Evolutionary conservation across 139 green algal genomes (phyloP).

Genomic region (Axilococcus clingmanii): DNA sequence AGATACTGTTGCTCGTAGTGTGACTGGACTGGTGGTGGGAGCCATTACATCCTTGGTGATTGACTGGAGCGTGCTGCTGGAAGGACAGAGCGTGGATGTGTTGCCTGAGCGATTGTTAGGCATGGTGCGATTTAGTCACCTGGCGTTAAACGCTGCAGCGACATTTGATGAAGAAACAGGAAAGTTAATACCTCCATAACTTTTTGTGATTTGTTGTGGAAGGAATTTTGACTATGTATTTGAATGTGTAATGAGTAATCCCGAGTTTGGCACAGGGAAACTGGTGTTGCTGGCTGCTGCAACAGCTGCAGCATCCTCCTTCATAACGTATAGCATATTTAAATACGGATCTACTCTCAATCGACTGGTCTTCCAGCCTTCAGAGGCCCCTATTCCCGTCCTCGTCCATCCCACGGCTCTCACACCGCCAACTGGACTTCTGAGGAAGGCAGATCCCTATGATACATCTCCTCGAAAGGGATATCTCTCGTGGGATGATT

Average conservation of each 20-base stretch:
- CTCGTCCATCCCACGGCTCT: background rate
- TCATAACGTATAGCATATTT: conserved; percentile 11
- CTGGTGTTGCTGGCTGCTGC: conserved; percentile 7
- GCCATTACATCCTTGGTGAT: conserved; percentile 41
- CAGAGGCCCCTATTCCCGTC: background rate
- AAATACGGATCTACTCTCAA: conserved; percentile 3
- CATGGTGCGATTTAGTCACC: conserved; percentile 28
- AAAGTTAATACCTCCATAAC: background rate
- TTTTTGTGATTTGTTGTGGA: no score
- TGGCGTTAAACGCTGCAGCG: conserved; percentile 24
- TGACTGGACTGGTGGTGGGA: conserved; percentile 27
- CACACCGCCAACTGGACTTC: background rate
- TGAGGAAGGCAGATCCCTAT: conserved; percentile 15
- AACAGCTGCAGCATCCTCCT: conserved; percentile 4
- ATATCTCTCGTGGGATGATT: conserved; percentile 95
- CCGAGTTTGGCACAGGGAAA: background rate
- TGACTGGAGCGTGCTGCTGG: conserved; percentile 35
- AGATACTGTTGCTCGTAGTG: conserved; percentile 30
- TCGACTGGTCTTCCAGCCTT: background rate
- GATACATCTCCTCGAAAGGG: conserved; percentile 18
- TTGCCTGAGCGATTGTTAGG: conserved; percentile 42
- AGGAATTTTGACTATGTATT: no score
- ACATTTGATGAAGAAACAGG: conserved; percentile 4
- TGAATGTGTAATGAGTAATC: background rate
- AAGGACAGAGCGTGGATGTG: conserved; percentile 34